A percentile compares a stretch with the other conserved stretches of the same genome.
Evolutionary conservation across 2,329 filamentous ascomycete species (phyloP).

Genomic region (Grosmannia serpens): DNA sequence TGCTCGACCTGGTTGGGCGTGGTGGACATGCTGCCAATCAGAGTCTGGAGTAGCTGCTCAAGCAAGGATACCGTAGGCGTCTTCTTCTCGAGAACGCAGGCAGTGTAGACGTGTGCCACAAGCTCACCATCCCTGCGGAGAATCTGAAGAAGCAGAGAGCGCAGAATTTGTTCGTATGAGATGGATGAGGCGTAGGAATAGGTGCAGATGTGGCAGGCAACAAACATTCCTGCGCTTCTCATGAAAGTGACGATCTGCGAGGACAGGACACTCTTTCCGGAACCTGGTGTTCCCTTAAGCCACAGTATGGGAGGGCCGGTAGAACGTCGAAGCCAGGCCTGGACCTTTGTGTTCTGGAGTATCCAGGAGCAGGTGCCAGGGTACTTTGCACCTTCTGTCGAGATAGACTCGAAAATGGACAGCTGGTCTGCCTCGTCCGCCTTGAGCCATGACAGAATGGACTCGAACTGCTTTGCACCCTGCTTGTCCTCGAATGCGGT

Average conservation of each 20-base stretch:
- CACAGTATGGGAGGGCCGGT: conserved; percentile 16
- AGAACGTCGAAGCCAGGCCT: conserved; percentile 15
- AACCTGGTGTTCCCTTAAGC: conserved; percentile 23
- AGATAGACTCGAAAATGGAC: conserved; percentile 17
- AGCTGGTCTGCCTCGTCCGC: conserved; percentile 21
- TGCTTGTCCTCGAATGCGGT: conserved; percentile 14
- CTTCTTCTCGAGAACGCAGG: conserved; percentile 15
- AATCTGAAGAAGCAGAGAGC: conserved; percentile 20
- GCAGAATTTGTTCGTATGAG: conserved; percentile 21
- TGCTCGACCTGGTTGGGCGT: conserved; percentile 6
- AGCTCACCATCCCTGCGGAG: conserved; percentile 16
- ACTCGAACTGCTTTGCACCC: conserved; percentile 14
- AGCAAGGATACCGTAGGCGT: conserved; percentile 9
- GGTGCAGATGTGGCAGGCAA: conserved; percentile 24
- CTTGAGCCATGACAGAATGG: conserved; percentile 19
- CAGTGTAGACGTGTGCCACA: conserved; percentile 16
- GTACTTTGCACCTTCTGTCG: conserved; percentile 14
- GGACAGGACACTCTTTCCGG: conserved; percentile 24
- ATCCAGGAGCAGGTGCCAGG: conserved; percentile 24
- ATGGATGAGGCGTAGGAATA: conserved; percentile 20
- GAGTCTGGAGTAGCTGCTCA: conserved; percentile 13
- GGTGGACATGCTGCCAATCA: conserved; percentile 7
- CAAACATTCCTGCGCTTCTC: conserved; percentile 5
- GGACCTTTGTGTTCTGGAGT: conserved; percentile 17
- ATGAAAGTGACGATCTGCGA: conserved; percentile 20